phyloP scores from a whole-genome alignment of 2,329 filamentous ascomycete genomes.

The Xylariaceae sp. region DNA sequence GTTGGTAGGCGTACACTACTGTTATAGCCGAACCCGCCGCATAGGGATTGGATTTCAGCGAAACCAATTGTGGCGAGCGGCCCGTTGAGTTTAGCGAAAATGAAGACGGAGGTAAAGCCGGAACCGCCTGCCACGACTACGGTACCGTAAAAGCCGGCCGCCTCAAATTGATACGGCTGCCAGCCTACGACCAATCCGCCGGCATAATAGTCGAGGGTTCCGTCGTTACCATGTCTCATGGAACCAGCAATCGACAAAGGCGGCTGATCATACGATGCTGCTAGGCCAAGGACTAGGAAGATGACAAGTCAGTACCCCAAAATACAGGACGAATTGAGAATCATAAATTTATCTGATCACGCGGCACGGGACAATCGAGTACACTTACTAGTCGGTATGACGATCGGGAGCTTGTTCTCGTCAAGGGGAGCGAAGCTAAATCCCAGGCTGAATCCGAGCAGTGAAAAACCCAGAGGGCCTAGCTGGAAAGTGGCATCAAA shows the following conservation, averaged over 20 bases:
- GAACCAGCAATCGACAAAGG: slow-evolving; percentile 38
- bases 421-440: slow-evolving; percentile 24
- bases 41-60: neutral
- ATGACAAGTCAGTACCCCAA: too few relatives aligned
- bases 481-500: slow-evolving; percentile 37
- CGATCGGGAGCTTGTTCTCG: neutral
- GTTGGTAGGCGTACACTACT: neutral
- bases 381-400: slow-evolving; percentile 14
- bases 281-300: slow-evolving; percentile 31
- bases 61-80: slow-evolving; percentile 3
- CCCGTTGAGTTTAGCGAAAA: slow-evolving; percentile 6
- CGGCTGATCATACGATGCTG: slow-evolving; percentile 33
- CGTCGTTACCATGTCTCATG: slow-evolving; percentile 30
- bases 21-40: slow-evolving; percentile 8
- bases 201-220: slow-evolving; percentile 32
- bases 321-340: too few relatives aligned
- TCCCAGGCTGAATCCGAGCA: slow-evolving; percentile 36
- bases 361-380: too few relatives aligned
- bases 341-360: too few relatives aligned
- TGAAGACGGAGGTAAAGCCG: slow-evolving; percentile 25
- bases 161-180: slow-evolving; percentile 36
- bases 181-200: slow-evolving; percentile 38
- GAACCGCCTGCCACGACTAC: slow-evolving; percentile 3
- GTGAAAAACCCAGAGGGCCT: slow-evolving; percentile 35
- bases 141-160: slow-evolving; percentile 39